Conservation (phyloP, 169 alveolate genomes). For the Plasmodium berghei region DNA sequence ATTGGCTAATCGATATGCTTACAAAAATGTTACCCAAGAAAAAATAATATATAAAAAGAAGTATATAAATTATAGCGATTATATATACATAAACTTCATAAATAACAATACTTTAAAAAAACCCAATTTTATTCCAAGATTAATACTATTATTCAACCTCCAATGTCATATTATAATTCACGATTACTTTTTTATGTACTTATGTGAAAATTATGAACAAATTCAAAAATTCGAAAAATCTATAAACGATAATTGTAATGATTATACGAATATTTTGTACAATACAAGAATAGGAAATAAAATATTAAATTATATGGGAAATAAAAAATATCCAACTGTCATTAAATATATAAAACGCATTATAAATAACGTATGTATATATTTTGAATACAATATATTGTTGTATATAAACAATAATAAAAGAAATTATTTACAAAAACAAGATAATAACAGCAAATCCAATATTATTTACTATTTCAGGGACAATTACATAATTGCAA, state of each 20-base stretch:
- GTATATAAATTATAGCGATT: constrained; percentile 29
- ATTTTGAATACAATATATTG: constrained; percentile 31
- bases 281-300: constrained; percentile 33
- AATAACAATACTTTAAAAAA: constrained; percentile 48
- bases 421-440: background rate
- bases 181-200: constrained; percentile 55
- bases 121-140: constrained; percentile 57
- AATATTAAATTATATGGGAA: constrained; percentile 24
- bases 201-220: constrained; percentile 37
- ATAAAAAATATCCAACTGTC: constrained; percentile 42
- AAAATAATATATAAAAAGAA: constrained; percentile 18
- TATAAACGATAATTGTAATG: background rate
- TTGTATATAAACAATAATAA: constrained; percentile 23
- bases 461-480: constrained; percentile 37
- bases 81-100: constrained; percentile 50
- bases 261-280: constrained; percentile 7
- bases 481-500: constrained; percentile 38
- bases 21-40: constrained; percentile 38
- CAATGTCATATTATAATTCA: constrained; percentile 64
- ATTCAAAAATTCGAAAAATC: constrained; percentile 6
- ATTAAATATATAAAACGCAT: constrained; percentile 48
- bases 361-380: constrained; percentile 45
- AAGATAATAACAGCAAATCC: background rate
- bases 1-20: constrained; percentile 1
- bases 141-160: constrained; percentile 38